These are phyloP conservation scores for Neofusicoccum umdonicola DNA, from an alignment of 2,329 filamentous ascomycete genomes.

Conservation along the genomic window DNA sequence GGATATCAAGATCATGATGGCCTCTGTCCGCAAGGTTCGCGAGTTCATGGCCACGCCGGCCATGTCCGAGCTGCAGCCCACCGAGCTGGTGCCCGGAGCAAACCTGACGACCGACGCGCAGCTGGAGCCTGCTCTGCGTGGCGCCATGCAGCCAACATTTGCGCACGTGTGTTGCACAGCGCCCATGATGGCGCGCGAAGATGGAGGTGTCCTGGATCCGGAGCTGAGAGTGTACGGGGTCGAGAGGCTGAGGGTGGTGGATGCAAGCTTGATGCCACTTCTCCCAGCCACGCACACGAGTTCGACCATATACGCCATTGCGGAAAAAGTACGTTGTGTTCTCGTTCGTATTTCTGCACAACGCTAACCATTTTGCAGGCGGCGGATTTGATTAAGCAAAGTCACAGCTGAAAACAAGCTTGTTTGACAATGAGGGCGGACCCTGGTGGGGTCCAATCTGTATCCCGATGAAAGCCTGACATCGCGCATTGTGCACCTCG, in stretches of 20 bases:
- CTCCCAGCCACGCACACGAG: not conserved
- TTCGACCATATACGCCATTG: slow-evolving; percentile 12
- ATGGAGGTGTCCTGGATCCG: slow-evolving; percentile 9
- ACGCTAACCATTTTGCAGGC: not conserved
- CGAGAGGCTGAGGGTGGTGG: not conserved
- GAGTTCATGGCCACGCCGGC: slow-evolving; percentile 19
- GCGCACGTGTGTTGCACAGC: slow-evolving; percentile 36
- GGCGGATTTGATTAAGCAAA: not conserved
- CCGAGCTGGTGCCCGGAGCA: slow-evolving; percentile 25
- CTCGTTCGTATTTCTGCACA: not conserved
- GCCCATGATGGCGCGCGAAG: slow-evolving; percentile 16
- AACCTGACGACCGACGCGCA: slow-evolving; percentile 31
- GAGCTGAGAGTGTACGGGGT: slow-evolving; percentile 10
- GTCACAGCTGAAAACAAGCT: not conserved
- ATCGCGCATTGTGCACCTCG: no score
- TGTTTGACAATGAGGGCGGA: not conserved
- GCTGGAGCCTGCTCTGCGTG: slow-evolving; percentile 26
- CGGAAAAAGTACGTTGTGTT: slow-evolving; percentile 5
- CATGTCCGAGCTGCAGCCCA: slow-evolving; percentile 23
- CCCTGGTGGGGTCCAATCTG: not conserved
- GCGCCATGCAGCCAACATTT: slow-evolving; percentile 20
- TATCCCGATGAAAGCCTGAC: no score
- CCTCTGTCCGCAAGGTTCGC: slow-evolving; percentile 24
- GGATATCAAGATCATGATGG: slow-evolving; percentile 23
- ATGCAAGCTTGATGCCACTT: slow-evolving; percentile 15